Base-by-base conservation (phyloP, 176 grass and related monocot genomes). In the Stipa capillata region DNA sequence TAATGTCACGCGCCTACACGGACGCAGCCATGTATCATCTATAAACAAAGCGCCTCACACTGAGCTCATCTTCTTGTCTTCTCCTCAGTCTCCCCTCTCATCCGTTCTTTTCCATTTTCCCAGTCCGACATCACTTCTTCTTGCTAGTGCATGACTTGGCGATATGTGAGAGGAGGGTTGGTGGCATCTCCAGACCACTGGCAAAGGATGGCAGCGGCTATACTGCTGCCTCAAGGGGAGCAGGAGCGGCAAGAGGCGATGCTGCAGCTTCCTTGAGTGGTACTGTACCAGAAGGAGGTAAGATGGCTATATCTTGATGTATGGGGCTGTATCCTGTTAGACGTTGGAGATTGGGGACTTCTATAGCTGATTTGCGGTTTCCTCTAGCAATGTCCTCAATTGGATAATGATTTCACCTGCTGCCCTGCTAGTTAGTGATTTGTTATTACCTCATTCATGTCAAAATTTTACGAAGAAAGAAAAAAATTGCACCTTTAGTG, bases 111-210 rank as follows among this genome's bases (percentile, higher is more conserved):
- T 40, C 13, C 7, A 5, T 16, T 24, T 56, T 56, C 20, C 9
- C 63, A 77, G 16, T 77, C 18, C 63, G 57, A 77, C 49, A 55
- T 24, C 31, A 79, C 35, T 69, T 69, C 35, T 80, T 24, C 61
- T 35, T 69, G 34, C 9, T 69, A 80, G 78, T 57, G 50, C 24
- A 25, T 69, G 78, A 80, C 36, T 69, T 80, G 63, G 50, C 6
- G 1, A 29, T 54, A 55, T 29, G 64, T 20, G 50, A 32, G 24
- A 57, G 49, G 31, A 68, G 60, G 50, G 18, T 7, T 57, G 36
- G 44, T 64, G 42, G 12, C 28, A 23, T 64, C 58, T 35, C n/a
- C 15, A 1, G 3, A 73, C 71, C n/a, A 54, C 10, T 24, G 43
- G 29, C 20, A 36, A 64, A 48, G 20, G 43, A 64, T 8, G 31